Evolutionary conservation across 2,329 filamentous ascomycete species (phyloP), one percentile per base, ranked within the genome.

Genomic region (Pyrenophora graminea): DNA sequence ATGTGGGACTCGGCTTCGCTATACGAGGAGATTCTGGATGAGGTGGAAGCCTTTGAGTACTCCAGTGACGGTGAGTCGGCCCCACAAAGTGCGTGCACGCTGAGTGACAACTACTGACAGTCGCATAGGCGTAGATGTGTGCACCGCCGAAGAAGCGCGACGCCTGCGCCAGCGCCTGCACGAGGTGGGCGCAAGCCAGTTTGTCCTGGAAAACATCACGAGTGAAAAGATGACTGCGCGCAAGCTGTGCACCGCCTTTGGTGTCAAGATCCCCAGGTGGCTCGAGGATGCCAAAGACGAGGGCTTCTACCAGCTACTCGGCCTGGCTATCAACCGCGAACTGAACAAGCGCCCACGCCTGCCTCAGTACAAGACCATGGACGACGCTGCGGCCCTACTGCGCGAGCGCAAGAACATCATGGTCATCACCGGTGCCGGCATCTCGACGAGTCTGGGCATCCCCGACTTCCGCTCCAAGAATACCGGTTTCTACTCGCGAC

Each of bases 381-480:
- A 95, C 58, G 91, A 99, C 74, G 94, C 90, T 4, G 91, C 94
- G 7, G 76, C 80, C 12, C 79, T 99, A 43, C 81, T 99, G 37
- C 80, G 84, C 62, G 82, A 83, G 52, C 85, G 87, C 50, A 84
- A 84, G 61, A 96, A 96, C 72, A 92, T 99, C 71, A 85, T 99
- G 66, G 89, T 97, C 59, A 84, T 99, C 61, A 97, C 94, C 1
- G 94, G 94, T 44, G 94, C 94, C 15, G 94, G 94, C 61, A 97
- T 99, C 62, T 97, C 92, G 21, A 99, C 94, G 1, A 96, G 91
- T 44, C 85, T 99, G 17, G 94, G 94, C 55, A 97, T 99, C 53
- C 94, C 94, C 4, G 94, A 99, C 73, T 99, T 99, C 69, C 87
- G 94, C 60, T 97, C 92, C 45, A 94, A 94, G 73, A 89, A 90